Percentiles rank a stretch among this genome's conserved stretches.
Evolutionary conservation across 2,329 filamentous ascomycete genomes (phyloP).

Genomic region (Diaporthe vaccinii): DNA sequence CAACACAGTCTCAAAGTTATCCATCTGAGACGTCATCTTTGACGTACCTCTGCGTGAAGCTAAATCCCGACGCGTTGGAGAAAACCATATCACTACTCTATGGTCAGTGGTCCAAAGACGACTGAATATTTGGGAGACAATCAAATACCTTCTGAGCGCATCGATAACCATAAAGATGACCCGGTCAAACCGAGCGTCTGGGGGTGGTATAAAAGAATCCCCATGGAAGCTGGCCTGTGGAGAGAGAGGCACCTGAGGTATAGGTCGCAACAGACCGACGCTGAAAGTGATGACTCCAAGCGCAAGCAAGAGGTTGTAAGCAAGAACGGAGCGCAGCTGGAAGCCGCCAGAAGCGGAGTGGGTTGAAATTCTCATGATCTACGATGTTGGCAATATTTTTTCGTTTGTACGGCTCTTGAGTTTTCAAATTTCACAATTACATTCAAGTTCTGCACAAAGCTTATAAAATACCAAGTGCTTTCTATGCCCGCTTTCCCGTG

Average conservation of each 20-base stretch:
- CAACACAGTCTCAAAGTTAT: neutral
- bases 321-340: neutral
- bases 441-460: neutral
- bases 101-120: neutral
- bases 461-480: neutral
- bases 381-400: neutral
- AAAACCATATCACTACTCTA: neutral
- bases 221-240: neutral
- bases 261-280: neutral
- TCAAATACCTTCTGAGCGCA: neutral
- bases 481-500: neutral
- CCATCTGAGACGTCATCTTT: neutral
- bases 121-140: neutral
- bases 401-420: neutral
- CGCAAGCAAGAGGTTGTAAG: neutral
- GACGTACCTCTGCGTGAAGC: neutral
- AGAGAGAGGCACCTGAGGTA: neutral
- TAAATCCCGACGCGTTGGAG: neutral
- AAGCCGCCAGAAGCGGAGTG: neutral
- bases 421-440: neutral
- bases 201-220: neutral
- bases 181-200: neutral
- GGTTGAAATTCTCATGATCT: neutral
- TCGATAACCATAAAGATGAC: neutral
- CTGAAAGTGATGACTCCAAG: neutral